Conservation (phyloP, 2,329 filamentous ascomycete genomes). For the Pyrenochaeta sp. region DNA sequence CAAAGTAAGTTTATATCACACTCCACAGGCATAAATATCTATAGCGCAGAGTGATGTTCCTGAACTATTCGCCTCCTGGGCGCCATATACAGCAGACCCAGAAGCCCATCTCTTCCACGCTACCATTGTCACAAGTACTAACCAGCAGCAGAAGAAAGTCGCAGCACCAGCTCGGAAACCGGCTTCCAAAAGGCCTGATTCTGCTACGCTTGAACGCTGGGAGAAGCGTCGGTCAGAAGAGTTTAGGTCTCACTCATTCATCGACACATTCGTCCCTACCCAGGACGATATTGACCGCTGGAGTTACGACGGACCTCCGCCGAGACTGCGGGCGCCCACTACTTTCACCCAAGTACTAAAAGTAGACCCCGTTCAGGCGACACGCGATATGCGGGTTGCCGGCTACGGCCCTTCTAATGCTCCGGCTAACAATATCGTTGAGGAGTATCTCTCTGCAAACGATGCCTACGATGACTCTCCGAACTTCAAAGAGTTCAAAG, state of each 20-base stretch:
- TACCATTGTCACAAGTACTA: not conserved
- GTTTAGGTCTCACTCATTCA: constrained; percentile 6
- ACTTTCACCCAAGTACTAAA: not conserved
- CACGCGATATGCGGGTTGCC: constrained; percentile 25
- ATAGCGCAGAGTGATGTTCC: no score
- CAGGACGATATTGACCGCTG: constrained; percentile 21
- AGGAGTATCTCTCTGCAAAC: constrained; percentile 44
- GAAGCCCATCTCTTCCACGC: no score
- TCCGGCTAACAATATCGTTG: constrained; percentile 43
- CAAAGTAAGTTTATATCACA: not conserved
- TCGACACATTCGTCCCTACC: constrained; percentile 17
- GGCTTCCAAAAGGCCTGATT: not conserved
- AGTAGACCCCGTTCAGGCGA: not conserved
- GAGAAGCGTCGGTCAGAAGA: constrained; percentile 8
- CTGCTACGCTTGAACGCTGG: constrained; percentile 5
- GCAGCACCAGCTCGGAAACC: not conserved
- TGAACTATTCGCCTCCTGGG: no score
- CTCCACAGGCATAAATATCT: no score
- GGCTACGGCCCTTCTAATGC: constrained; percentile 26
- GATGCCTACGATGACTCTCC: constrained; percentile 28
- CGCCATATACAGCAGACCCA: no score
- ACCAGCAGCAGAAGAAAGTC: not conserved
- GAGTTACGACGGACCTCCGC: constrained; percentile 15
- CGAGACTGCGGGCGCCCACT: not conserved
- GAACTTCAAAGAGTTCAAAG: constrained; percentile 43